Evolutionary conservation across 2,329 filamentous ascomycete genomes (phyloP).

Genomic region (Colletotrichum sp.): DNA sequence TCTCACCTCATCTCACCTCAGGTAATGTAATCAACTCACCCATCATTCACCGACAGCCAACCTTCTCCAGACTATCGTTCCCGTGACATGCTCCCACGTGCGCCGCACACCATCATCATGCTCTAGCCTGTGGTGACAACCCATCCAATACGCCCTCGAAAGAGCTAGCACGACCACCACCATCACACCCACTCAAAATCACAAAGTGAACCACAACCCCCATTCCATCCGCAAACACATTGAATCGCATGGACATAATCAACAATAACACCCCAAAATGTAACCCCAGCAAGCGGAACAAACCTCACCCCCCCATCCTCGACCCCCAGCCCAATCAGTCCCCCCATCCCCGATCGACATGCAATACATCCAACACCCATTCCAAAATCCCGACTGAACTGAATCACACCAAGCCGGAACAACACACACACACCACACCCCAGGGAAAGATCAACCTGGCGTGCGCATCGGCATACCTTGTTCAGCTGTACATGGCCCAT

Average conservation of each 20-base stretch:
- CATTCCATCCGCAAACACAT: background rate
- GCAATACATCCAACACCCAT: background rate
- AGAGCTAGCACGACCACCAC: background rate
- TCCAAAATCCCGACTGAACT: background rate
- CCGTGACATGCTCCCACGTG: slow-evolving; percentile 12
- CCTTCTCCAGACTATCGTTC: background rate
- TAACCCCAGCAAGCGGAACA: background rate
- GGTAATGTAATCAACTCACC: background rate
- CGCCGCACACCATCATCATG: background rate
- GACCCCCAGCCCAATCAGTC: background rate
- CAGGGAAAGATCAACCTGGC: background rate
- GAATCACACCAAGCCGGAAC: background rate
- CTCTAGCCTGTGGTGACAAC: background rate
- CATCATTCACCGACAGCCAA: background rate
- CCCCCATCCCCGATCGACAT: background rate
- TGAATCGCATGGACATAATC: background rate
- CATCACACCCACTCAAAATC: background rate
- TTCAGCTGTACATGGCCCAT: background rate
- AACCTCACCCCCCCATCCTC: background rate
- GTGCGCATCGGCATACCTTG: background rate
- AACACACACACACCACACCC: background rate
- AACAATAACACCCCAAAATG: background rate
- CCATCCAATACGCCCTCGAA: background rate
- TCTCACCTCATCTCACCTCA: slow-evolving; percentile 1
- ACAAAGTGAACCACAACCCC: background rate